phyloP scores from a whole-genome alignment of 176 grass and related monocot species.

The Zoysia japonica region DNA sequence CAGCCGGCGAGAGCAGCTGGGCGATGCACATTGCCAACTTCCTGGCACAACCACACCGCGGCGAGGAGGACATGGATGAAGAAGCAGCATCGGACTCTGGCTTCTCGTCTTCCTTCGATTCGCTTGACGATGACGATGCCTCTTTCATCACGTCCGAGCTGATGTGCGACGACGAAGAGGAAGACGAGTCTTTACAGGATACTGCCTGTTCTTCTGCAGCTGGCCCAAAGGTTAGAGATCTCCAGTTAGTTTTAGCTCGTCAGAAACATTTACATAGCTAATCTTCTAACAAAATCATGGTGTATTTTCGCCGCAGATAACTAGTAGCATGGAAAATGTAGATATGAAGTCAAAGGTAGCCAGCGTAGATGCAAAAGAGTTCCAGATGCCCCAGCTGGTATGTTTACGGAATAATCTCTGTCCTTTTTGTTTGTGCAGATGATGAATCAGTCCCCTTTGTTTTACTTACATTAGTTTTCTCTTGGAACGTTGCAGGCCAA shows the following conservation, averaged over 20 bases:
- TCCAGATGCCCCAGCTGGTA: slow-evolving; percentile 35
- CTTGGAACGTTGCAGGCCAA: slow-evolving; percentile 48
- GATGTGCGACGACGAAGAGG: slow-evolving; percentile 32
- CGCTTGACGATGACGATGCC: slow-evolving; percentile 3
- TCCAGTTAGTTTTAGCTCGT: neutral
- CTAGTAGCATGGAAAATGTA: slow-evolving; percentile 29
- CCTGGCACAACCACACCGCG: slow-evolving; percentile 23
- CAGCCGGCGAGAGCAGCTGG: slow-evolving; percentile 57
- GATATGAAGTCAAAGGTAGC: slow-evolving; percentile 24
- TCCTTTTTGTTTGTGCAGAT: slow-evolving; percentile 5
- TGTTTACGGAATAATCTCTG: neutral
- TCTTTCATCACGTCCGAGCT: slow-evolving; percentile 52
- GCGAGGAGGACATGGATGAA: slow-evolving; percentile 6
- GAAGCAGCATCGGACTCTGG: slow-evolving; percentile 19
- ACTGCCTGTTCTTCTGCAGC: slow-evolving; percentile 62
- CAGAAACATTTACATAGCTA: neutral
- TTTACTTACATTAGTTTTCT: slow-evolving; percentile 34
- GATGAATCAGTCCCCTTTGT: neutral
- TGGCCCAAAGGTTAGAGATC: slow-evolving; percentile 44
- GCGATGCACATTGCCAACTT: slow-evolving; percentile 49
- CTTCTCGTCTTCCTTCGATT: slow-evolving; percentile 49
- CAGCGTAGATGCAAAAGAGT: slow-evolving; percentile 38
- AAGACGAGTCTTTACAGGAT: slow-evolving; percentile 60
- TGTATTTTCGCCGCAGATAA: slow-evolving; percentile 26
- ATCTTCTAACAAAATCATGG: slow-evolving; percentile 9